Base-by-base conservation (phyloP, 208 protist species). In the Leishmania mexicana region DNA sequence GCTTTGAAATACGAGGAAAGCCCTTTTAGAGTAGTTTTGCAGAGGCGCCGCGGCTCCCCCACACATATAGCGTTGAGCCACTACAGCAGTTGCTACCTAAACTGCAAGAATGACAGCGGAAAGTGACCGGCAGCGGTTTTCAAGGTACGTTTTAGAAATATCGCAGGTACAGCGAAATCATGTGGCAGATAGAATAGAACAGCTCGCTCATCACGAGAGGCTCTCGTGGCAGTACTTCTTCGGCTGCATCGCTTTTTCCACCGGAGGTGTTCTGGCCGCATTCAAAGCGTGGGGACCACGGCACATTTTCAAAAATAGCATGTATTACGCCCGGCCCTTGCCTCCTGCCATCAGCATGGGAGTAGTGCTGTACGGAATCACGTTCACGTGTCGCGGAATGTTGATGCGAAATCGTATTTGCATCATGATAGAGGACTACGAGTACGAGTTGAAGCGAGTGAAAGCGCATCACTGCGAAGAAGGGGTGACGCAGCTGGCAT, bases 381-480 rank as follows among this genome's bases (percentile, higher is more conserved):
- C 93, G 58, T 98, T 93, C 81, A 98, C 93, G 5, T 96, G 92
- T 81, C 89, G 95, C 31, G 91, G 91, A 28, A 96, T 97, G 93
- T 83, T 97, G 15, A 98, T 98, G 90, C 83, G 92, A 40, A 96
- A 95, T 76, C 86, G 91, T 8, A 96, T 97, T 82, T 96, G 92
- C 65, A 95, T 89, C 62, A 93, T 95, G 87, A 98, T 98, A 79
- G 95, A 98, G 64, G 95, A 98, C 81, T 98, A 96, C 73, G 95
- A 98, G 64, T 98, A 98, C 76, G 95, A 98, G 78, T 77, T 98
- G 51, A 98, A 98, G 62, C 87, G 93, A 47, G 93, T 97, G n/a
- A 96, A 94, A 76, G 95, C 89, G 0, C 95, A 98, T 75, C 95
- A 98, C 74, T 96, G 93, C 78, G 87, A 96, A 74, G 91, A 96